Percentiles rank a stretch among this genome's conserved stretches.
Evolutionary conservation across 2,329 filamentous ascomycete genomes (phyloP).

Genomic region (Talaromyces marneffei): DNA sequence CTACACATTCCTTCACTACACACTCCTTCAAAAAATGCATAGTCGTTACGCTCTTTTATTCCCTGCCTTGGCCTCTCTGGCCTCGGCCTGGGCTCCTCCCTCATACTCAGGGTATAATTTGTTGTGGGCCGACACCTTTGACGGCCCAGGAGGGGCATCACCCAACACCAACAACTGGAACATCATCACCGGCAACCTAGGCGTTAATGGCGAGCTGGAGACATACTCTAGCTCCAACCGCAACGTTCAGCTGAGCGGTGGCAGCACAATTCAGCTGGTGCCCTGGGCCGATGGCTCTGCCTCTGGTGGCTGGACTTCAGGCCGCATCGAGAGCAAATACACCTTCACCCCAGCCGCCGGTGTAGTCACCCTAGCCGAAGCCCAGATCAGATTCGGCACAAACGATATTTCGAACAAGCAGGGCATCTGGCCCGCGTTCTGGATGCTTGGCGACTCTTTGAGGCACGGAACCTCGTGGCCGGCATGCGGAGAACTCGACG

Average conservation of each 20-base stretch:
- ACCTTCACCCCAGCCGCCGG: slow-evolving; percentile 10
- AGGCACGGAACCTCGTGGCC: slow-evolving; percentile 10
- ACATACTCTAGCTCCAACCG: slow-evolving; percentile 9
- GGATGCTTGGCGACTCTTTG: slow-evolving; percentile 10
- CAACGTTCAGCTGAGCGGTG: slow-evolving; percentile 12
- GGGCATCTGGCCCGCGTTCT: slow-evolving; percentile 13
- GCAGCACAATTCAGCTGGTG: slow-evolving; percentile 11
- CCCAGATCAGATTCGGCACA: slow-evolving; percentile 12
- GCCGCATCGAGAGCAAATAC: slow-evolving; percentile 12
- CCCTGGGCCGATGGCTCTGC: slow-evolving; percentile 11
- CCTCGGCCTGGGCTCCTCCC: slow-evolving; percentile 10
- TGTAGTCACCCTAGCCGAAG: slow-evolving; percentile 7
- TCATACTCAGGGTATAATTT: slow-evolving; percentile 11
- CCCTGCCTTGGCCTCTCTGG: slow-evolving; percentile 3
- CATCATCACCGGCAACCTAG: slow-evolving; percentile 11
- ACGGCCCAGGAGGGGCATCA: not conserved
- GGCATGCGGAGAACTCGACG: slow-evolving; percentile 10
- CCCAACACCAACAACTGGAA: slow-evolving; percentile 12
- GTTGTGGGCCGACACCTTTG: slow-evolving; percentile 8
- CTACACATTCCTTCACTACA: no score
- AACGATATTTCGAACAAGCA: slow-evolving; percentile 9
- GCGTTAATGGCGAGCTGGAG: slow-evolving; percentile 12
- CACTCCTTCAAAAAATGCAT: no score
- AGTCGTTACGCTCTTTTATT: not conserved
- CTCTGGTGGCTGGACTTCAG: slow-evolving; percentile 13